A percentile compares a stretch with the other conserved stretches of the same genome.
phyloP scores from a whole-genome alignment of 805 yeast species.

The Kuraishia piskuri region DNA sequence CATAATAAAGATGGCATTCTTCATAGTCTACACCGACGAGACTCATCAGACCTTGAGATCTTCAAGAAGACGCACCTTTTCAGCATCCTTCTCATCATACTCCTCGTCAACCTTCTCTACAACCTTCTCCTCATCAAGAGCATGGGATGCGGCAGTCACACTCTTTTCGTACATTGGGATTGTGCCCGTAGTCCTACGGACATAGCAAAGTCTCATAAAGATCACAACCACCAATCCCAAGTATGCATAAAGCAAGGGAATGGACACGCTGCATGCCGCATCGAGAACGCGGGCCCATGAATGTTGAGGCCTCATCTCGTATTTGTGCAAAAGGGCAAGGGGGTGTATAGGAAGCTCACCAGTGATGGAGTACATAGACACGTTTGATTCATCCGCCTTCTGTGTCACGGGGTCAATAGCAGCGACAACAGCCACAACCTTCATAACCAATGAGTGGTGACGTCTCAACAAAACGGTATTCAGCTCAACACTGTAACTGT shows the following conservation, averaged over 20 bases:
- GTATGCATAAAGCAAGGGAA: background rate
- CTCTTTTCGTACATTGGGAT: background rate
- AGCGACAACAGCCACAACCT: background rate
- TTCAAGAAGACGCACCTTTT: background rate
- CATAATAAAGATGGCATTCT: too few relatives aligned
- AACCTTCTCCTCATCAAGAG: background rate
- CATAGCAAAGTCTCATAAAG: background rate
- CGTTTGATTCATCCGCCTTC: background rate
- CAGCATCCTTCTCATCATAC: background rate
- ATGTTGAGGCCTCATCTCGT: too few relatives aligned
- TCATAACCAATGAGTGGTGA: background rate
- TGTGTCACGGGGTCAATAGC: background rate
- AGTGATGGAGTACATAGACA: background rate
- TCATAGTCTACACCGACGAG: too few relatives aligned
- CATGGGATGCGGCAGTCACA: background rate
- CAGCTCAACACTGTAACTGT: background rate
- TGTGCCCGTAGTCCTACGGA: background rate
- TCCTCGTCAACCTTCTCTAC: background rate
- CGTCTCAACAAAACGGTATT: background rate
- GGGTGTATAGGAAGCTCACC: background rate
- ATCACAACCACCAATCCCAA: background rate
- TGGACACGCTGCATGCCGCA: too few relatives aligned
- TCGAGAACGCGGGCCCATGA: too few relatives aligned
- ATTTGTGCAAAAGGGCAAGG: background rate
- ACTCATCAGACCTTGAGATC: background rate